Evolutionary conservation across 1,284 basidiomycete genomes (phyloP), one percentile per base, ranked within the genome.

Genomic region (Xerocomus minutiporus): DNA sequence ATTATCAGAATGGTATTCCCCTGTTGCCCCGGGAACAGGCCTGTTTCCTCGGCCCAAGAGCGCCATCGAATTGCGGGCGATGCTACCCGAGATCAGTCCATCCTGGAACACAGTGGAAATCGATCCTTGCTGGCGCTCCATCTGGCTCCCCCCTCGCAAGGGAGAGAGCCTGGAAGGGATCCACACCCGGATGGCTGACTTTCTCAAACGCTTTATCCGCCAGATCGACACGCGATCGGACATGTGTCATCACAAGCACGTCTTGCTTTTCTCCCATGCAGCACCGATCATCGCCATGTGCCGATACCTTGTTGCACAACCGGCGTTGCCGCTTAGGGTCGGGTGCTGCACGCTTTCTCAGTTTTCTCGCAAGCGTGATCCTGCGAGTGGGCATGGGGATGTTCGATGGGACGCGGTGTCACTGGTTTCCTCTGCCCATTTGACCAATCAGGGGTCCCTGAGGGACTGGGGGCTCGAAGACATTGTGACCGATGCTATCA

Each of bases 401-500:
- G 85, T 36, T 45, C 47, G 6, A 23, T 63, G 84, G 81, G 68
- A 74, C 50, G 66, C 74, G 9, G 63, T 67, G 31, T 66, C 65
- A 32, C 60, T 88, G 32, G 84, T 76, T 0, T 79, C 81, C 48
- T 84, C 80, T 5, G 63, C 65, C 2, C 84, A 87, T 65, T 64
- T 91, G 56, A 76, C 75, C 26, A 74, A 81, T 1, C 57, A 51
- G 32, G 87, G 86, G 3, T 63, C 79, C 1, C 75, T 80, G 52
- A 76, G 89, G 55, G 86, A 88, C 44, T 93, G 91, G 91, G 89
- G 90, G 11, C 83, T 91, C 55, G 83, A 88, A 59, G 82, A 91
- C 64, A 77, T 86, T 13, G 67, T 78, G 56, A 75, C 84, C 32
- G 63, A 63, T 29, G 45, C 28, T 0, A 73, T 73, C 5, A 64